Evolutionary conservation across 768 basidiomycete species (phyloP).

Genomic region (Auricularia sp.): DNA sequence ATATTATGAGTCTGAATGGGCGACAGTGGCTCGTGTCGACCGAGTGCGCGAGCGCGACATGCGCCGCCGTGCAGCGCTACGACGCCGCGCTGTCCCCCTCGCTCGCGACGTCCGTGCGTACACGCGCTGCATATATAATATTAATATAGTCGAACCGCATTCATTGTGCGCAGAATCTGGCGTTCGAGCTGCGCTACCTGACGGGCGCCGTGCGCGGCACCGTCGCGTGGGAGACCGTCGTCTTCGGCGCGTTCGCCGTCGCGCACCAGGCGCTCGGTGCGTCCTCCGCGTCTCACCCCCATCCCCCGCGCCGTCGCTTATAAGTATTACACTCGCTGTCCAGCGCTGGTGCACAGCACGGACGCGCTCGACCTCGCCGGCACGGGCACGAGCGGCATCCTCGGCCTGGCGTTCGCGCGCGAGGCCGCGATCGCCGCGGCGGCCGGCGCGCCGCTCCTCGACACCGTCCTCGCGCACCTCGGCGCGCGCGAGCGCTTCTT

Average conservation of each 20-base stretch:
- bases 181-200: conserved; percentile 43
- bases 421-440: conserved; percentile 36
- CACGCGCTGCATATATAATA: background rate
- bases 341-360: conserved; percentile 38
- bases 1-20: conserved; percentile 5
- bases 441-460: conserved; percentile 35
- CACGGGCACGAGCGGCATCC: conserved; percentile 44
- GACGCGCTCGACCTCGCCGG: conserved; percentile 32
- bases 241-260: conserved; percentile 36
- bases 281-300: conserved; percentile 1
- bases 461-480: conserved; percentile 38
- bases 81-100: conserved; percentile 22
- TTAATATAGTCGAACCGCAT: too few species aligned
- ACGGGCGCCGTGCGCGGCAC: conserved; percentile 38
- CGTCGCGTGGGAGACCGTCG: conserved; percentile 37
- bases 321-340: background rate
- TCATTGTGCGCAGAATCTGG: conserved; percentile 8
- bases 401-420: conserved; percentile 44
- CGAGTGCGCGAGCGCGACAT: conserved; percentile 36
- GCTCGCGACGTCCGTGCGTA: conserved; percentile 18
- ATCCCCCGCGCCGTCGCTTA: background rate
- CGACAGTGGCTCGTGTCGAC: conserved; percentile 42
- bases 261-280: conserved; percentile 40
- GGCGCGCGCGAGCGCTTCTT: conserved; percentile 36
- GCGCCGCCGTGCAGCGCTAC: conserved; percentile 35